Evolutionary conservation across 345 rosid species (phyloP).

Genomic region (Populus davidiana): DNA sequence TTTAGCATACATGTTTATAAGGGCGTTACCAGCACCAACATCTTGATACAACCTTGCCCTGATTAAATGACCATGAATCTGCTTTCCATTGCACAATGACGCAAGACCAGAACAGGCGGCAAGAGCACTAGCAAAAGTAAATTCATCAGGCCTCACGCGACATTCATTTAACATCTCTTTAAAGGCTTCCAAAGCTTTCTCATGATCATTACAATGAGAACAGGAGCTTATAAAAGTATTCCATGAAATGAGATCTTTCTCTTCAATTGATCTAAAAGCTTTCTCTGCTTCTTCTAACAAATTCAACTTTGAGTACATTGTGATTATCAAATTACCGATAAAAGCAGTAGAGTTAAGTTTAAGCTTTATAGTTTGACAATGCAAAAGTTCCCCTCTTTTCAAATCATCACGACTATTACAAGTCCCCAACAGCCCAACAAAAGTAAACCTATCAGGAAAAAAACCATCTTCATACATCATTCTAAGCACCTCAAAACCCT

Average conservation of each 20-base stretch:
- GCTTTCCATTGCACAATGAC: slow-evolving; percentile 47
- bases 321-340: slow-evolving; percentile 49
- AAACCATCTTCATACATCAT: slow-evolving; percentile 38
- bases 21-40: slow-evolving; percentile 50
- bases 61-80: slow-evolving; percentile 51
- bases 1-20: slow-evolving; percentile 65
- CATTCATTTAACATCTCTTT: slow-evolving; percentile 35
- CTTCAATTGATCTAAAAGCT: slow-evolving; percentile 34
- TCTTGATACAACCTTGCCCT: slow-evolving; percentile 38
- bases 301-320: slow-evolving; percentile 47
- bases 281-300: slow-evolving; percentile 41
- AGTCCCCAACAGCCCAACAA: slow-evolving; percentile 38
- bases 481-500: slow-evolving; percentile 41
- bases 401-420: slow-evolving; percentile 29
- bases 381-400: slow-evolving; percentile 32
- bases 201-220: slow-evolving; percentile 39
- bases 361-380: slow-evolving; percentile 45
- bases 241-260: slow-evolving; percentile 58
- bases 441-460: slow-evolving; percentile 48
- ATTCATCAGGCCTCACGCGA: slow-evolving; percentile 38
- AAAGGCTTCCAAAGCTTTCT: slow-evolving; percentile 42
- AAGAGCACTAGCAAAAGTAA: slow-evolving; percentile 45
- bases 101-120: slow-evolving; percentile 54
- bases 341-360: slow-evolving; percentile 38
- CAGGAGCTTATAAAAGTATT: slow-evolving; percentile 46